A percentile compares a stretch with the other conserved stretches of the same genome.
Evolutionary conservation across 192 early-diverging fungal species (phyloP).

Genomic region (Coemansia guatemalensis): DNA sequence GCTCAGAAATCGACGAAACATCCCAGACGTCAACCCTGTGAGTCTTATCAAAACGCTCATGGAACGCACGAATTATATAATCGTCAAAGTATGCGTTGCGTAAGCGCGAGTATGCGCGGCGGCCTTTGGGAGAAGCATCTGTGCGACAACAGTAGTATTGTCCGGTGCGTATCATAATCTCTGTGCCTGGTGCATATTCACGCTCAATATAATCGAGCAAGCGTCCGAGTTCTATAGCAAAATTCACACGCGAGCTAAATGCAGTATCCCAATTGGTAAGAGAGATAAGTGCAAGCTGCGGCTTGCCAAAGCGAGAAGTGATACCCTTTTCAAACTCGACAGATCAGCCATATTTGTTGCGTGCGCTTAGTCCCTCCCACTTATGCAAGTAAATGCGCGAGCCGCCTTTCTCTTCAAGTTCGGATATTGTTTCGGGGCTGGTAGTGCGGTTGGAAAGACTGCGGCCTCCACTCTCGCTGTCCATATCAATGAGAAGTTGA

Average conservation of each 20-base stretch:
- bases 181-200: constrained; percentile 26
- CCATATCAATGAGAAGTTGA: constrained; percentile 18
- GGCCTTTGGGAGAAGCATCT: constrained; percentile 20
- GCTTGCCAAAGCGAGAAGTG: constrained; percentile 3
- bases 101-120: constrained; percentile 26
- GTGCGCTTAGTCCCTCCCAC: constrained; percentile 52
- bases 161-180: constrained; percentile 50
- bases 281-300: constrained; percentile 32
- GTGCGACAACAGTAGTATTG: constrained; percentile 58
- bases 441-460: no score
- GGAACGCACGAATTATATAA: constrained; percentile 26
- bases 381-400: constrained; percentile 39
- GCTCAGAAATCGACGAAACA: constrained; percentile 40
- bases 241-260: constrained; percentile 33
- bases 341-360: constrained; percentile 43
- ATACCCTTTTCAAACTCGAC: constrained; percentile 8
- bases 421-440: no score
- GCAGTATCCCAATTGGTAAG: constrained; percentile 58
- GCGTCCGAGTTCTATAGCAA: constrained; percentile 16
- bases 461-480: constrained; percentile 1
- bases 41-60: constrained; percentile 17
- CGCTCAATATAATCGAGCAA: constrained; percentile 28
- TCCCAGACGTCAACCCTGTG: constrained; percentile 45
- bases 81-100: constrained; percentile 26
- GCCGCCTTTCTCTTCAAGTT: no score